Percentiles rank a stretch among this genome's conserved stretches.
These are phyloP conservation scores for Fusarium protoensiforme DNA, from an alignment of 2,329 filamentous ascomycete species.

Conservation along the genomic window DNA sequence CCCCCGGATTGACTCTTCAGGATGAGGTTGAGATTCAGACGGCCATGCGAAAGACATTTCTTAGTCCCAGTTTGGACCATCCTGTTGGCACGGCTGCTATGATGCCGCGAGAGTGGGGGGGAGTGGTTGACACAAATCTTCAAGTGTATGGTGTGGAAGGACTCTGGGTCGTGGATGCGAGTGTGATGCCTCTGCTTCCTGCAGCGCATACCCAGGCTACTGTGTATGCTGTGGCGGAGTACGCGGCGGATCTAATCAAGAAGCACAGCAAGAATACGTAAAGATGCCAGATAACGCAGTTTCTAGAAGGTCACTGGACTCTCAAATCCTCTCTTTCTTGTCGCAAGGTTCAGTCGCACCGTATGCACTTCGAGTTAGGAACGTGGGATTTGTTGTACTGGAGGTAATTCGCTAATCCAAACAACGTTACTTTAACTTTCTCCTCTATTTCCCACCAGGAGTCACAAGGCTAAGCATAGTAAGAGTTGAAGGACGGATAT, in stretches of 20 bases:
- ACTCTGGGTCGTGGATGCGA: conserved; percentile 33
- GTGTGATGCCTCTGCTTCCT: conserved; percentile 28
- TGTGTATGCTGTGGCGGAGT: conserved; percentile 31
- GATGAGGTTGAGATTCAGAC: conserved; percentile 36
- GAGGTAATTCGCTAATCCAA: background rate
- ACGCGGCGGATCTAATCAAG: conserved; percentile 22
- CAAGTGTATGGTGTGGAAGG: conserved; percentile 54
- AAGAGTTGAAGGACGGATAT: background rate
- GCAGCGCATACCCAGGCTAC: conserved; percentile 27
- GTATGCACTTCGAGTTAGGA: background rate
- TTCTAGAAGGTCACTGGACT: too few species aligned
- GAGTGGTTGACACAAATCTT: conserved; percentile 59
- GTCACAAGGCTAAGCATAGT: background rate
- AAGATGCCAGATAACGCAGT: too few species aligned
- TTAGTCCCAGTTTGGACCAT: conserved; percentile 47
- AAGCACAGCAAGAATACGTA: background rate
- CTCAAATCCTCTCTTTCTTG: too few species aligned
- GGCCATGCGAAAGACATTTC: conserved; percentile 22
- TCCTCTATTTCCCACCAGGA: background rate
- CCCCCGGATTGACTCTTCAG: conserved; percentile 36
- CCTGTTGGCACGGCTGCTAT: conserved; percentile 61
- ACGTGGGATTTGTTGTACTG: background rate
- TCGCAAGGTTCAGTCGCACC: too few species aligned
- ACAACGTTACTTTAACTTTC: background rate
- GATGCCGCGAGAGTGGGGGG: conserved; percentile 60